Evolutionary conservation across 2,329 filamentous ascomycete species (phyloP), one percentile per base, ranked within the genome.

Genomic region (Fusarium praegraminearum): DNA sequence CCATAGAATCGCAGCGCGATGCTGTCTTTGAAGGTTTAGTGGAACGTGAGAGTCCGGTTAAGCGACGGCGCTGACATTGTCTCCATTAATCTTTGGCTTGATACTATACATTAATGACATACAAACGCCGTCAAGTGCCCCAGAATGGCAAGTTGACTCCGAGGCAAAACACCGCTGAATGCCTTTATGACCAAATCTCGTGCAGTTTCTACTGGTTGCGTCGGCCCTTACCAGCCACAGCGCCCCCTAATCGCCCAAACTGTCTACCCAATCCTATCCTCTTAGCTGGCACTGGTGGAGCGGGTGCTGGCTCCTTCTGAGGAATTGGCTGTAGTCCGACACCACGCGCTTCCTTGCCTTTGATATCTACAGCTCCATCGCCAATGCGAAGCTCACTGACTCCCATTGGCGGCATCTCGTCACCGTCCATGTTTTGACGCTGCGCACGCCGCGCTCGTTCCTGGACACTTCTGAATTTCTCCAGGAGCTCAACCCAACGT

Each of bases 401-500:
- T 20, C 81, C 82, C n/a, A 86, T 78, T 7, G 79, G 78, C 6
- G 81, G 78, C 8, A 82, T 79, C 50, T 88, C 85, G 35, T 84
- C 81, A 7, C 84, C 80, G 16, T 87, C 86, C 46, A 84, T 65
- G 43, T 84, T 84, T 54, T 87, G 80, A 62, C 89, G 84, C 75
- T 93, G 91, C 15, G 88, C 84, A 55, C 93, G 86, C 57, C 94
- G 87, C 8, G 94, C 92, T 64, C 89, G 90, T 72, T 99, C 96
- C 76, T 99, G 96, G 3, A 97, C 95, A 54, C 86, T 89, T 71
- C 93, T 92, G 81, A 99, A 99, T 77, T 98, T 97, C 70, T 99
- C 96, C 7, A 99, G 86, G 36, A 99, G 85, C 73, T 99, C 96
- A 4, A 87, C 89, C 96, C 96, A 99, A 57, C 92, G 91, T 73